phyloP scores from a whole-genome alignment of 2,329 filamentous ascomycete genomes.

The Xylariaceae sp. region DNA sequence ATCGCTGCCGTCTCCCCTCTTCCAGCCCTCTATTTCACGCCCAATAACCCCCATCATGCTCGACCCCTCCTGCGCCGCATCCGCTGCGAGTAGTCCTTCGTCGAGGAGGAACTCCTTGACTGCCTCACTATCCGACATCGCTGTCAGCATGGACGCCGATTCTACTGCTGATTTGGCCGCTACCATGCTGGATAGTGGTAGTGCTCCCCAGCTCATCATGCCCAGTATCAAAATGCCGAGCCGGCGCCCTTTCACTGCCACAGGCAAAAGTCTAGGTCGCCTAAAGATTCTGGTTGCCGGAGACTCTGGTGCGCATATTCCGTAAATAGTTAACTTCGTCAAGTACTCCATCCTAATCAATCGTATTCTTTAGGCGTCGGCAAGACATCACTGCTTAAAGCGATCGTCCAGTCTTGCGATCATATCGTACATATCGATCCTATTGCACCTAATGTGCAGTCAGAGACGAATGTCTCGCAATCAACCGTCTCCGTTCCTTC shows the following conservation, averaged over 20 bases:
- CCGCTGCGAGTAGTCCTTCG: conserved; percentile 42
- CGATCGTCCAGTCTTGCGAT: conserved; percentile 79
- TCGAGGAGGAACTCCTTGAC: conserved; percentile 50
- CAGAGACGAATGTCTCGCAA: conserved; percentile 12
- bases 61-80: conserved; percentile 38
- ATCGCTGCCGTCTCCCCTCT: conserved; percentile 23
- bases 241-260: conserved; percentile 83
- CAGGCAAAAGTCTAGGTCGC: conserved; percentile 76
- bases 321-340: background rate
- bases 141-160: conserved; percentile 44
- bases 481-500: conserved; percentile 10
- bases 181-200: conserved; percentile 43
- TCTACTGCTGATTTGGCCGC: conserved; percentile 39
- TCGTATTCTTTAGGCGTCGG: conserved; percentile 58
- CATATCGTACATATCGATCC: conserved; percentile 93
- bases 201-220: conserved; percentile 86
- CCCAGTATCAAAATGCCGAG: conserved; percentile 89
- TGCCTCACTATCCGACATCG: conserved; percentile 45
- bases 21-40: conserved; percentile 35
- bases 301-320: conserved; percentile 56
- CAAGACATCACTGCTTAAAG: conserved; percentile 85
- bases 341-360: conserved; percentile 20
- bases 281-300: conserved; percentile 88
- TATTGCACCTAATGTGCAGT: conserved; percentile 36
- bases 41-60: conserved; percentile 45